phyloP scores from a whole-genome alignment of 2,329 filamentous ascomycete species.

The Pezicula radicicola region DNA sequence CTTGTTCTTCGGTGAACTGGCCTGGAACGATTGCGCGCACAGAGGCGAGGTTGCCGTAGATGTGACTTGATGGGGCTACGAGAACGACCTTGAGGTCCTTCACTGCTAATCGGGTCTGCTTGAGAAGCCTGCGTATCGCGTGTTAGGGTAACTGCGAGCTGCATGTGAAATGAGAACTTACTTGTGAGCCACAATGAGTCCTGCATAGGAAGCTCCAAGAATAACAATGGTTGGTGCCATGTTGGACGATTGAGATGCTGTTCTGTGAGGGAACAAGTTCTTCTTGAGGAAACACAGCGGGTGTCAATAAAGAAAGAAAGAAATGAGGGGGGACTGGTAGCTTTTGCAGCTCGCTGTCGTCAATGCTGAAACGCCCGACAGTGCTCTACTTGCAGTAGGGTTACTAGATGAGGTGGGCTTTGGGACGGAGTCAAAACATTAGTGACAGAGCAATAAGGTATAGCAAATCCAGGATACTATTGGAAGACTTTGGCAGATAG shows the following conservation, averaged over 20 bases:
- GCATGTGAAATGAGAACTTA: conserved; percentile 1
- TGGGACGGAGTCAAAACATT: background rate
- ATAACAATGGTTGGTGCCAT: conserved; percentile 41
- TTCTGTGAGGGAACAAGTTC: background rate
- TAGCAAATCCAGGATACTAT: too few species aligned
- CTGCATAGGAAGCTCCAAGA: conserved; percentile 52
- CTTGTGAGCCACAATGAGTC: conserved; percentile 49
- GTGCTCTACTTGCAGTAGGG: background rate
- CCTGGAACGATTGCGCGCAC: conserved; percentile 39
- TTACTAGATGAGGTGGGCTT: too few species aligned
- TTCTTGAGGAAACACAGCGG: background rate
- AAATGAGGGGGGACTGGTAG: background rate
- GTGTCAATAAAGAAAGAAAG: background rate
- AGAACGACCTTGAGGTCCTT: conserved; percentile 36
- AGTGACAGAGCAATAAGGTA: background rate
- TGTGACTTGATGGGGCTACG: conserved; percentile 39
- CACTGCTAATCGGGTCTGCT: conserved; percentile 40
- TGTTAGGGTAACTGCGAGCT: background rate
- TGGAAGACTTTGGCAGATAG: background rate
- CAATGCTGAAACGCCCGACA: background rate
- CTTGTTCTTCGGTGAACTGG: conserved; percentile 37
- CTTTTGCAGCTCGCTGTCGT: background rate
- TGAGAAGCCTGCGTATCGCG: conserved; percentile 35
- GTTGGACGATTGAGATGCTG: background rate
- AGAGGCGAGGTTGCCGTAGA: conserved; percentile 45